Evolutionary conservation across 441 rosid genomes (phyloP).

Genomic region (Gossypium davidsonii): DNA sequence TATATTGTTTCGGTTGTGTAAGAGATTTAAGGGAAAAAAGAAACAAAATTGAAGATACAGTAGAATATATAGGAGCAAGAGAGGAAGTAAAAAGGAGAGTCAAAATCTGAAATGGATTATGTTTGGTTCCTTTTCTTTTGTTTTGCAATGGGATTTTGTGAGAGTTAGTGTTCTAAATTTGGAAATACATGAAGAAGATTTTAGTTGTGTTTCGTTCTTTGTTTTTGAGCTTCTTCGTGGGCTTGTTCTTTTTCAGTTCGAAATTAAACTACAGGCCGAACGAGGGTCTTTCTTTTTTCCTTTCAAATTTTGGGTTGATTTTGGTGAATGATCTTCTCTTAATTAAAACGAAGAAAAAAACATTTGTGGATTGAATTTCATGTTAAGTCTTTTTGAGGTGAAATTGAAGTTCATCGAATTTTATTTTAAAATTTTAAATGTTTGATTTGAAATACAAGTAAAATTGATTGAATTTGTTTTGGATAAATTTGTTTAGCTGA

Average conservation of each 20-base stretch:
- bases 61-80: neutral
- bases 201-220: neutral
- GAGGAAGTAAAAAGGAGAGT: neutral
- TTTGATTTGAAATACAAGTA: no score
- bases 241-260: neutral
- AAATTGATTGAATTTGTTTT: no score
- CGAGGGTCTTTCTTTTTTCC: neutral
- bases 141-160: neutral
- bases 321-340: neutral
- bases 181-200: neutral
- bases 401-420: no score
- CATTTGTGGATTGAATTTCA: no score
- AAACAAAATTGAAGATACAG: neutral
- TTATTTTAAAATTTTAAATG: no score
- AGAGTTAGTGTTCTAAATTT: neutral
- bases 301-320: neutral
- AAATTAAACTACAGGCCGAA: neutral
- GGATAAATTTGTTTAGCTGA: no score
- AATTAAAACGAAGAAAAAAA: no score
- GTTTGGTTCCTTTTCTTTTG: neutral
- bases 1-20: neutral
- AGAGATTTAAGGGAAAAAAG: neutral
- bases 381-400: no score
- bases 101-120: slow-evolving; percentile 3
- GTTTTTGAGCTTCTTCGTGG: neutral